Evolutionary conservation across 2,329 filamentous ascomycete genomes (phyloP).

Genomic region (Exophiala sideris): DNA sequence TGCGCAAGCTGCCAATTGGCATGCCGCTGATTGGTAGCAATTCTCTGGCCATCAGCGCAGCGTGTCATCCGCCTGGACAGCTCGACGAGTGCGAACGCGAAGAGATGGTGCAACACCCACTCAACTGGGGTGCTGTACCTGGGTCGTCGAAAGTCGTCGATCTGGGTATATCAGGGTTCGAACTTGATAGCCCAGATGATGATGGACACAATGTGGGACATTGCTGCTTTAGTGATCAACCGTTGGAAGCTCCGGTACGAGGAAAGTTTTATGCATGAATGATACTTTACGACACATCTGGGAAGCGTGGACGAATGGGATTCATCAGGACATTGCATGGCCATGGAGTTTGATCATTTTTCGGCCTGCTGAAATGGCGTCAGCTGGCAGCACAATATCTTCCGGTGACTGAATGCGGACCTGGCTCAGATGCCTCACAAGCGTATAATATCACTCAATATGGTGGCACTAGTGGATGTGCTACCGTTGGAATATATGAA

Average conservation of each 20-base stretch:
- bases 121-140: conserved; percentile 30
- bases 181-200: conserved; percentile 12
- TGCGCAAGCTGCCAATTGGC: conserved; percentile 26
- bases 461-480: too few relatives aligned
- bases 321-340: too few relatives aligned
- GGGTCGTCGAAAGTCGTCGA: conserved; percentile 11
- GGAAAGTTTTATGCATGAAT: conserved; percentile 25
- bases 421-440: too few relatives aligned
- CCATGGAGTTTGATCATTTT: too few relatives aligned
- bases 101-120: conserved; percentile 22
- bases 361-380: too few relatives aligned
- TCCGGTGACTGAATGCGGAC: too few relatives aligned
- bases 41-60: conserved; percentile 35
- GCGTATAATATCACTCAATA: too few relatives aligned
- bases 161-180: conserved; percentile 10
- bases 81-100: conserved; percentile 19
- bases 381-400: too few relatives aligned
- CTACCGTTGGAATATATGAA: too few relatives aligned
- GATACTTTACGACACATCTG: not conserved
- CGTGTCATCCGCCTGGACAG: conserved; percentile 30
- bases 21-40: conserved; percentile 34
- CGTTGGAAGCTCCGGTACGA: conserved; percentile 20
- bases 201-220: conserved; percentile 22
- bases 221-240: conserved; percentile 29
- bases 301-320: too few relatives aligned